A percentile compares a stretch with the other conserved stretches of the same genome.
These are phyloP conservation scores for Amniculicola lignicola DNA, from an alignment of 495 filamentous ascomycete genomes.

Conservation along the genomic window DNA sequence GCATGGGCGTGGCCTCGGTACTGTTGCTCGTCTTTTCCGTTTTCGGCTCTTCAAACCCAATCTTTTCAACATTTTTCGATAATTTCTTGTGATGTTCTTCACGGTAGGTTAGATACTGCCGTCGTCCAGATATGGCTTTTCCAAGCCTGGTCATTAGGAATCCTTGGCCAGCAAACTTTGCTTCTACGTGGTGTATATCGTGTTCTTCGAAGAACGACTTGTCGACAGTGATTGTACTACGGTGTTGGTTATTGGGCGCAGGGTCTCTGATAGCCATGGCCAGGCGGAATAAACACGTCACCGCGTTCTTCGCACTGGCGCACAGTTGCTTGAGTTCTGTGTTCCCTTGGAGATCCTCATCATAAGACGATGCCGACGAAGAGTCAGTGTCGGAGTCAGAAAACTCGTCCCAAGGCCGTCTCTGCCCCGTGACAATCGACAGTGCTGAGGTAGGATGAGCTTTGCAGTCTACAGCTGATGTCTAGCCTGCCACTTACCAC, in stretches of 20 bases:
- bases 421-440: conserved; percentile 8
- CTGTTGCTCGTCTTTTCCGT: conserved; percentile 21
- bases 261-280: conserved; percentile 41
- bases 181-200: conserved; percentile 32
- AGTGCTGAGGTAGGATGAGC: background rate
- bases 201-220: conserved; percentile 29
- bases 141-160: conserved; percentile 42
- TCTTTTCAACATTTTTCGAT: conserved; percentile 21
- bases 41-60: conserved; percentile 12
- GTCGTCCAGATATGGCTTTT: conserved; percentile 44
- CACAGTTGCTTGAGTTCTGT: conserved; percentile 31
- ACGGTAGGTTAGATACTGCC: conserved; percentile 46
- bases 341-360: background rate
- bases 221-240: conserved; percentile 32
- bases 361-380: conserved; percentile 8
- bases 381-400: conserved; percentile 16
- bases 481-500: too few relatives aligned
- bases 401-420: conserved; percentile 24
- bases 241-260: conserved; percentile 39
- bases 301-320: conserved; percentile 29
- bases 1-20: conserved; percentile 16
- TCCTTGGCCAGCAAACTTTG: conserved; percentile 5
- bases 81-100: conserved; percentile 45
- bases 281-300: conserved; percentile 39
- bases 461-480: too few relatives aligned